Evolutionary conservation across 2,329 filamentous ascomycete species (phyloP), one percentile per base, ranked within the genome.

Genomic region (Colletotrichum shisoi): DNA sequence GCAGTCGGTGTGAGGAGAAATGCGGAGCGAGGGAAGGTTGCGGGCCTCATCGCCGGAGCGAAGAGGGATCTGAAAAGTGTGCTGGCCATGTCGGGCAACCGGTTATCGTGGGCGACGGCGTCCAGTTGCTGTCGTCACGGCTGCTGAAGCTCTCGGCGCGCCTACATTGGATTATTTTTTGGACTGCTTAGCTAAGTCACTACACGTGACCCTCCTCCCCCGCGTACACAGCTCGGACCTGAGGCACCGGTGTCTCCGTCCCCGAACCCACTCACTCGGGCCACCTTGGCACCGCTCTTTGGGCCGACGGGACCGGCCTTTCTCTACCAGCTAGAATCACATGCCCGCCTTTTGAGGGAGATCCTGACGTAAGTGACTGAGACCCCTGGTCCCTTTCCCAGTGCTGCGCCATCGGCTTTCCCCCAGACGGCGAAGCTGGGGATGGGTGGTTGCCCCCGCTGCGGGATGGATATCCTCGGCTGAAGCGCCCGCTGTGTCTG

Each of bases 51-150:
- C 42, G 74, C 72, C 57, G 77, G 74, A 60, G 72, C 71, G 61
- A 77, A 71, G 9, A 77, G 72, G 21, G 73, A 74, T 69, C 77
- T 74, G 63, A 79, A 70, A n/a, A 80, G 71, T 59, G 73, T 71
- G 71, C 73, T 75, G 56, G 75, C 74, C 77, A 79, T 78, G 48
- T 21, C 44, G 60, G 42, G 31, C 54, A 52, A 44, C 11, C 37
- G 34, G 37, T 24, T 49, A 37, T 62, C 51, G 39, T 24, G 12
- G 9, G 39, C 45, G 8, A 31, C 46, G 53, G 21, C 45, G 48
- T 64, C 56, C 62, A 57, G 65, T 46, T 68, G 54, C 65, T 68
- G 6, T 49, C 61, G 19, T 45, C 61, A 13, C 54, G 31, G 40
- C 34, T 51, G 13, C 11, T 27, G 15, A 21, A 64, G 53, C 54